These are phyloP conservation scores for Primulina tabacum DNA, from an alignment of 257 asterid species.

Conservation along the genomic window DNA sequence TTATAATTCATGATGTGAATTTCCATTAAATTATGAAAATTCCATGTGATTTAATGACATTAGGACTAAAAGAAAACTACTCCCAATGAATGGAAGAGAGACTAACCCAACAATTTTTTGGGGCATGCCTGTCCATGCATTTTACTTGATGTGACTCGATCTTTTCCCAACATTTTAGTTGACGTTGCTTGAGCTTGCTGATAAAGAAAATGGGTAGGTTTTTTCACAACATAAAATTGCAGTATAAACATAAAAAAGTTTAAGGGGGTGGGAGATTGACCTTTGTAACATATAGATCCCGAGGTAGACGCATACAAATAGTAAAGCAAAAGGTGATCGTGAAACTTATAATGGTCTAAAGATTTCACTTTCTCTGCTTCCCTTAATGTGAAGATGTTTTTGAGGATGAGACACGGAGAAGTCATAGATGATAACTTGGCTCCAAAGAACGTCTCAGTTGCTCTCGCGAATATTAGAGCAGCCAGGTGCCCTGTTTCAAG, in stretches of 20 bases:
- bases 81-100: too few species aligned
- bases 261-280: neutral
- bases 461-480: neutral
- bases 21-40: too few species aligned
- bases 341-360: neutral
- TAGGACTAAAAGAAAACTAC: too few species aligned
- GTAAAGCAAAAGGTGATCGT: too few species aligned
- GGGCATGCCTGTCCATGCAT: too few species aligned
- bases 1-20: too few species aligned
- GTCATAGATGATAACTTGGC: neutral
- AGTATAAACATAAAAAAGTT: neutral
- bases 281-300: neutral
- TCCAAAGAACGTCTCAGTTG: neutral
- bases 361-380: neutral
- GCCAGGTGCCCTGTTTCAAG: slow-evolving; percentile 8
- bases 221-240: neutral
- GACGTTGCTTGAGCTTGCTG: neutral
- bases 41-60: too few species aligned
- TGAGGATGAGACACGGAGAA: neutral
- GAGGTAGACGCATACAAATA: neutral
- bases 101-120: too few species aligned
- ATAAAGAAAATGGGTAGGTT: neutral
- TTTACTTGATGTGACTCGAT: too few species aligned
- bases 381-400: neutral
- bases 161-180: neutral